Percentiles rank a stretch among this genome's conserved stretches.
Evolutionary conservation across 345 rosid species (phyloP).

Genomic region (Syzygium jambos): DNA sequence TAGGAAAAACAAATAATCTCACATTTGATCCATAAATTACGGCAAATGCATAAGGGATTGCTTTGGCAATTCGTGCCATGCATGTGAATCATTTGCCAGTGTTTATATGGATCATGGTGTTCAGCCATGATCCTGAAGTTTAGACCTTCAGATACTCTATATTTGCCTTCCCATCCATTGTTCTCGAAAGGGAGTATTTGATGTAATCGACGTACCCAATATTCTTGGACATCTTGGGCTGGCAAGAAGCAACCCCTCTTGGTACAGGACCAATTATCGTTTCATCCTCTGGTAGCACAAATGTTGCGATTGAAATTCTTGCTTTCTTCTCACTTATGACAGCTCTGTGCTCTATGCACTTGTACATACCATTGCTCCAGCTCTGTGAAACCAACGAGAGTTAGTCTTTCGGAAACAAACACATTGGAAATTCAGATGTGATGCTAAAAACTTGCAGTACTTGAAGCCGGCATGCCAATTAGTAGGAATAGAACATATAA

Average conservation of each 20-base stretch:
- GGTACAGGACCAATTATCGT: constrained; percentile 4
- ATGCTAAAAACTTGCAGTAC: not conserved
- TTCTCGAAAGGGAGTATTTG: not conserved
- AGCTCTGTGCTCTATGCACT: constrained; percentile 24
- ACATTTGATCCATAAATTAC: not conserved
- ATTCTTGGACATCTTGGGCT: not conserved
- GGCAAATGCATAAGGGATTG: not conserved
- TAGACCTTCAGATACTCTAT: not conserved
- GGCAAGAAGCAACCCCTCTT: not conserved
- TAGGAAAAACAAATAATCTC: not conserved
- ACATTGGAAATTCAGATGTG: not conserved
- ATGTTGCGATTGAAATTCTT: constrained; percentile 13
- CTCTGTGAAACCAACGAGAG: not conserved
- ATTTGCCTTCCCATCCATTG: constrained; percentile 6
- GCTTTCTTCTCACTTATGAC: constrained; percentile 6
- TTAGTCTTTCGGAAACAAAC: not conserved
- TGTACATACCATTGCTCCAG: constrained; percentile 18
- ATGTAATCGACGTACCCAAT: not conserved
- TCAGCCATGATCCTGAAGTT: not conserved
- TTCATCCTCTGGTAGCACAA: constrained; percentile 1
- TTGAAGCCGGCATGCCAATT: not conserved
- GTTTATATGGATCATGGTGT: not conserved
- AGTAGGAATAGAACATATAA: not conserved
- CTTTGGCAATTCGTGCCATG: not conserved
- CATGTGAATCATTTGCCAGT: not conserved